phyloP scores from a whole-genome alignment of 371 early-diverging fungal species.

The Mortierella sp. region DNA sequence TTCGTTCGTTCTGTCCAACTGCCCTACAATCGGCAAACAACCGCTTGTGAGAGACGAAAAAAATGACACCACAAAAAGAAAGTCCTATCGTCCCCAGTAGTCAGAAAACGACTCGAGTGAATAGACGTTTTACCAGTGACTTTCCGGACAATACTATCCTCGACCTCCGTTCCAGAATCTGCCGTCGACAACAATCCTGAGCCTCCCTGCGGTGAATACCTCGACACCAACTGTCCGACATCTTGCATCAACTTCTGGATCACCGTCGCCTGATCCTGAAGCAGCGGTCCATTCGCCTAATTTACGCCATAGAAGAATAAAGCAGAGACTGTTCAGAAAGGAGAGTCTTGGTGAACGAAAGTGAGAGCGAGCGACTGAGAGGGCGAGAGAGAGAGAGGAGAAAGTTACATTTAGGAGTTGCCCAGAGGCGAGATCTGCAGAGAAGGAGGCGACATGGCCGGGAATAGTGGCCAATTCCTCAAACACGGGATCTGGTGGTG shows the following conservation, averaged over 20 bases:
- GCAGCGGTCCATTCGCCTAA: constrained; percentile 47
- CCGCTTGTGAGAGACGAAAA: too few species aligned
- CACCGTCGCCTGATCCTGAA: constrained; percentile 46
- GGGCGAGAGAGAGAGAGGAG: neutral
- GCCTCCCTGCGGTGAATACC: constrained; percentile 33
- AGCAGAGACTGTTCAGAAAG: neutral
- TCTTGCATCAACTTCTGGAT: constrained; percentile 58
- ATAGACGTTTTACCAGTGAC: constrained; percentile 40
- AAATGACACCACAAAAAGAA: too few species aligned
- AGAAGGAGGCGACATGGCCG: constrained; percentile 54
- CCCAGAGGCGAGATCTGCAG: constrained; percentile 54
- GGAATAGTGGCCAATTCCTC: constrained; percentile 54
- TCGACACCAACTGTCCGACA: constrained; percentile 54
- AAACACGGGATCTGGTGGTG: constrained; percentile 57
- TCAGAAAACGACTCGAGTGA: too few species aligned
- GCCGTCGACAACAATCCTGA: constrained; percentile 19
- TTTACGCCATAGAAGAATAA: neutral
- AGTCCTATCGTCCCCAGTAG: too few species aligned
- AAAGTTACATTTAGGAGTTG: constrained; percentile 46
- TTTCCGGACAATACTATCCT: constrained; percentile 54
- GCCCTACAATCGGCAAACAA: too few species aligned
- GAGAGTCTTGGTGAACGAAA: neutral
- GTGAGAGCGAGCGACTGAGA: neutral
- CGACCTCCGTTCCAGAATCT: constrained; percentile 17
- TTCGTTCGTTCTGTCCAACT: too few species aligned